Percentiles rank a stretch among this genome's conserved stretches.
These are phyloP conservation scores for Fusarium pininemorale DNA, from an alignment of 2,329 filamentous ascomycete genomes.

Conservation along the genomic window DNA sequence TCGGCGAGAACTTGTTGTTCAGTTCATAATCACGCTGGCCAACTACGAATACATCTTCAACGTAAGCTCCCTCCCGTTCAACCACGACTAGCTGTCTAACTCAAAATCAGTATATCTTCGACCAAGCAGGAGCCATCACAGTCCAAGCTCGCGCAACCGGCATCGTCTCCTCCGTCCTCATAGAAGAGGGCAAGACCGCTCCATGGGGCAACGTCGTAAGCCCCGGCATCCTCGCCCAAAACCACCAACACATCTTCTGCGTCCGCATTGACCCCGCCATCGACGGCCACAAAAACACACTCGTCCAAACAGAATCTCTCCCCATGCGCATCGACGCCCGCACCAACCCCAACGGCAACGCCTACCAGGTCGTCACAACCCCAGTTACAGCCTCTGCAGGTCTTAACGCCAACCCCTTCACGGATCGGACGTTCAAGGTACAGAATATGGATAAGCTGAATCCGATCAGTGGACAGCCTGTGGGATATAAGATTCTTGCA, in stretches of 20 bases:
- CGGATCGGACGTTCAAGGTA: conserved; percentile 61
- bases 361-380: conserved; percentile 52
- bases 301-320: conserved; percentile 54
- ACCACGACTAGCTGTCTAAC: background rate
- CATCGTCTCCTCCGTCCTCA: conserved; percentile 68
- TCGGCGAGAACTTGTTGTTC: conserved; percentile 69
- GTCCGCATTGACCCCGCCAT: conserved; percentile 72
- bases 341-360: conserved; percentile 61
- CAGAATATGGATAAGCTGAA: conserved; percentile 57
- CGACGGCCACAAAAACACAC: conserved; percentile 67
- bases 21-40: conserved; percentile 73
- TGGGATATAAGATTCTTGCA: conserved; percentile 59
- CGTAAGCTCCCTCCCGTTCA: background rate
- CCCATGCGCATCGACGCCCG: conserved; percentile 53
- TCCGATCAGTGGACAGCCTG: conserved; percentile 54
- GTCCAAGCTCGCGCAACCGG: conserved; percentile 73
- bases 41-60: conserved; percentile 74
- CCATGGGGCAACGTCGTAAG: conserved; percentile 70
- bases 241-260: conserved; percentile 77
- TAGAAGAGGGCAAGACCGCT: conserved; percentile 62
- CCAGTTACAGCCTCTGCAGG: conserved; percentile 55
- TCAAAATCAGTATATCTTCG: conserved; percentile 56
- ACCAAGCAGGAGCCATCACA: conserved; percentile 68
- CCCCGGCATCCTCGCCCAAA: conserved; percentile 71
- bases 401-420: conserved; percentile 59